Percentiles rank a stretch among this genome's conserved stretches.
phyloP scores from a whole-genome alignment of 148 eudicot species.

The Tetragonia tetragonoides region DNA sequence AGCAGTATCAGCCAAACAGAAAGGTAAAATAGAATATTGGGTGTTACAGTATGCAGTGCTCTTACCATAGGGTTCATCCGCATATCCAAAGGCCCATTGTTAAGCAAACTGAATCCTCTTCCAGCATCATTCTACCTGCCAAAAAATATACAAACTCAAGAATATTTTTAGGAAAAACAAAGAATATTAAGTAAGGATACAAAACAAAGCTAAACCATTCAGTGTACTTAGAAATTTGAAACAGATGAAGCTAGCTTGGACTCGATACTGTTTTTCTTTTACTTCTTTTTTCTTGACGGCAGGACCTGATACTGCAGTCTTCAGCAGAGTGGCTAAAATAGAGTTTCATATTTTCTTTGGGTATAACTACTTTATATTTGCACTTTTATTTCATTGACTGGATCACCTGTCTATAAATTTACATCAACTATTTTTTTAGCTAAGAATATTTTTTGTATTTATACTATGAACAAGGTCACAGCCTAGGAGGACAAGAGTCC shows the following conservation, averaged over 20 bases:
- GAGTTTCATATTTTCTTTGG: too few relatives aligned
- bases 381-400: too few relatives aligned
- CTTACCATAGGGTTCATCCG: conserved; percentile 92
- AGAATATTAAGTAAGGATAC: not conserved
- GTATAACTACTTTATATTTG: too few relatives aligned
- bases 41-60: not conserved
- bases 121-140: conserved; percentile 84
- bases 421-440: too few relatives aligned
- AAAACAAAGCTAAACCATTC: not conserved
- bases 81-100: conserved; percentile 91
- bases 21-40: not conserved
- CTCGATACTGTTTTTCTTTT: not conserved
- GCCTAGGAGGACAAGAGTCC: too few relatives aligned
- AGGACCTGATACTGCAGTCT: too few relatives aligned
- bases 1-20: not conserved
- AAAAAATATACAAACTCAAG: conserved; percentile 1
- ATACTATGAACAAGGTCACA: too few relatives aligned
- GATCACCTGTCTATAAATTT: too few relatives aligned
- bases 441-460: too few relatives aligned
- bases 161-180: not conserved
- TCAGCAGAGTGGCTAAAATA: too few relatives aligned
- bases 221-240: not conserved
- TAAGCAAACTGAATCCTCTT: conserved; percentile 90
- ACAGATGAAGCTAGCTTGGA: not conserved
- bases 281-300: too few relatives aligned